These are phyloP conservation scores for Volvox reticuliferus DNA, from an alignment of 139 green algal genomes.

Conservation along the genomic window DNA sequence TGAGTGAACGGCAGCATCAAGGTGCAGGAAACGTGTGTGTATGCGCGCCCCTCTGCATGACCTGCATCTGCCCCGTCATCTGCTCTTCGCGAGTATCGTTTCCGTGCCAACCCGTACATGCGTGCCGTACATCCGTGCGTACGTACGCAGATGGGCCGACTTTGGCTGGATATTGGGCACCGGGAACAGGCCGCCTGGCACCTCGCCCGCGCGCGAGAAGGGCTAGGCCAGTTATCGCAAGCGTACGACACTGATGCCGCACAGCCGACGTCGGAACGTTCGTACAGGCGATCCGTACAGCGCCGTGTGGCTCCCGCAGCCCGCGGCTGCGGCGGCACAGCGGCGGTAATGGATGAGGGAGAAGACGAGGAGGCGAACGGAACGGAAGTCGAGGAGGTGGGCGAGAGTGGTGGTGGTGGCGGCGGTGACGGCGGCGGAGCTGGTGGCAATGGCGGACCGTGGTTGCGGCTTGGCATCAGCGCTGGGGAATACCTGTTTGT, in stretches of 20 bases:
- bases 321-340: too few species aligned
- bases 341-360: neutral
- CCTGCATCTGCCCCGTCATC: neutral
- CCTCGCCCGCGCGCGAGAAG: constrained; percentile 23
- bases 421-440: neutral
- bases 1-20: neutral
- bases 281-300: neutral
- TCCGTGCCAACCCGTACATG: neutral
- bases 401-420: neutral
- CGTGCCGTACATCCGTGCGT: neutral
- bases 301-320: too few species aligned
- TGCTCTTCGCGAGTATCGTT: neutral
- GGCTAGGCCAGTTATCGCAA: neutral
- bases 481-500: neutral
- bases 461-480: neutral
- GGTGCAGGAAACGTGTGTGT: neutral
- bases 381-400: neutral
- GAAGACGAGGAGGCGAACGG: neutral
- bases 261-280: neutral
- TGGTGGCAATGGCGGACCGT: neutral
- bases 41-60: neutral
- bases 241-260: neutral
- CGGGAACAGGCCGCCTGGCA: neutral
- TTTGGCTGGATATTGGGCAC: neutral
- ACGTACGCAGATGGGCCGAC: constrained; percentile 18